Evolutionary conservation across 306 rosid genomes (phyloP).

Genomic region (Parietaria judaica): DNA sequence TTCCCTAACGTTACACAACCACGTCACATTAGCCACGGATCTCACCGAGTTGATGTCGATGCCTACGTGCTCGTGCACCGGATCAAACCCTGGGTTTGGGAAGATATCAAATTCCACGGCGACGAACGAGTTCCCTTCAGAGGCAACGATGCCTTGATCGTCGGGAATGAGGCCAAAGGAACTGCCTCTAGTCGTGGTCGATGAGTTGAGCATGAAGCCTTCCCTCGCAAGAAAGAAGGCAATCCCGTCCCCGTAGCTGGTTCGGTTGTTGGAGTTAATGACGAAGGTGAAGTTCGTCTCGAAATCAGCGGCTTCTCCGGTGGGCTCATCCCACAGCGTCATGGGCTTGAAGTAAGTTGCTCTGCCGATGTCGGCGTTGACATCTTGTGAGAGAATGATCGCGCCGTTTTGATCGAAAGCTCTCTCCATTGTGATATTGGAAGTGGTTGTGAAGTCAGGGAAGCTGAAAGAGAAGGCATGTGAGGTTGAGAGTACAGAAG

Average conservation of each 20-base stretch:
- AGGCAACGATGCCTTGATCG: slow-evolving; percentile 1
- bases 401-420: neutral
- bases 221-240: slow-evolving; percentile 8
- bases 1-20: slow-evolving; percentile 14
- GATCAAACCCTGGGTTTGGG: slow-evolving; percentile 13
- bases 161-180: slow-evolving; percentile 7
- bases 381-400: neutral
- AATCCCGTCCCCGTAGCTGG: slow-evolving; percentile 3
- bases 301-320: neutral
- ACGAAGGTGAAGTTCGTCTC: neutral
- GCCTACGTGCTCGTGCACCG: slow-evolving; percentile 28
- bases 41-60: slow-evolving; percentile 28
- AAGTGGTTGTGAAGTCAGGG: neutral
- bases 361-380: neutral
- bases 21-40: slow-evolving; percentile 21
- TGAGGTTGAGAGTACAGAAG: neutral
- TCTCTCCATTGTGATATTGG: neutral
- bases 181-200: neutral
- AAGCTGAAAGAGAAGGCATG: neutral
- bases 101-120: slow-evolving; percentile 47
- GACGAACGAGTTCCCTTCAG: slow-evolving; percentile 27
- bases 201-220: neutral
- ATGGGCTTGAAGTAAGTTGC: neutral
- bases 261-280: too few relatives aligned
- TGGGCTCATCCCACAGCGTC: neutral